Evolutionary conservation across 306 rosid species (phyloP), one percentile per base, ranked within the genome.

Genomic region (Vicia faba): DNA sequence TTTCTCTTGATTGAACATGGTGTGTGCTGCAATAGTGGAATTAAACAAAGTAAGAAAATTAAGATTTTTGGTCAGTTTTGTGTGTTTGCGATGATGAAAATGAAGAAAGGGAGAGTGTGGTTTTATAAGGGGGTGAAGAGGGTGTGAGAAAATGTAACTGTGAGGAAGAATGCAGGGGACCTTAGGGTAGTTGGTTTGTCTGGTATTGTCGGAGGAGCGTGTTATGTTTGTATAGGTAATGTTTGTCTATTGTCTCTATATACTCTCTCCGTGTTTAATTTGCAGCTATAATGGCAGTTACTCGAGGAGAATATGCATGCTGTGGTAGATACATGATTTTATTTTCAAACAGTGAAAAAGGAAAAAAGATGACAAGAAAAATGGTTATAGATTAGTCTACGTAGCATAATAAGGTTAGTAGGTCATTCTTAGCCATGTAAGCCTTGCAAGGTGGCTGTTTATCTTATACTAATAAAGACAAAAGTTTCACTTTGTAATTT

Each of bases 1-100:
- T 1, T 44, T 60, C 44, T 54, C 48, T 77, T 70, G 68, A 16
- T 15, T 63, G 46, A 55, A 45, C 36, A 13, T 55, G 4, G 16
- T 46, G 23, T 46, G 11, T 14, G 2, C 7, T 23, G 8, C 11
- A 5, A 2, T 33, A 33, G 38, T 33, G 38, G 38, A 33, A 33
- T 33, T 0, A 7, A 33, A 33, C 38, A 33, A 33, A 33, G 38
- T 33, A 33, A 33, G 38, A 2, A 7, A 33, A 33, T 33, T 7
- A 7, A 33, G 38, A 5, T 46, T 15, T 7, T 45, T 45, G 20
- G 11, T 14, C 20, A 14, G 23, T 46, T 46, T 4, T 51, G 19
- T 29, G 60, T 49, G 59, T 29, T 4, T 28, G 44, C 49, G 20
- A 49, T 33, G 38, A 53, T 53, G 14, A 28, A 23, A 54, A 23